phyloP scores from a whole-genome alignment of 345 rosid species.

The Lumnitzera racemosa region DNA sequence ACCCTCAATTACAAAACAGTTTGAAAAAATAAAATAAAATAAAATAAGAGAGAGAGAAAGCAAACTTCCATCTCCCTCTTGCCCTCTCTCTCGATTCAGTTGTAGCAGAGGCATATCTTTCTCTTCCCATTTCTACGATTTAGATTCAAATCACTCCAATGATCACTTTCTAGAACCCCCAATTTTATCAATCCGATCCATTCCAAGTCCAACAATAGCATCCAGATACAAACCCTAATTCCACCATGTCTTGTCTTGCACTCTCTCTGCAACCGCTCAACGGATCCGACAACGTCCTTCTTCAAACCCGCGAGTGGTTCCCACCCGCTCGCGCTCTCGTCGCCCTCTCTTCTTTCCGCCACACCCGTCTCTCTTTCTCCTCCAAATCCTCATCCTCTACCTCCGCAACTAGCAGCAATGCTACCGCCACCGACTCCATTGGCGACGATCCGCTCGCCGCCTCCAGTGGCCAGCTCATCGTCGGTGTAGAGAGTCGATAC shows the following conservation, averaged over 20 bases:
- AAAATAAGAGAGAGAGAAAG: too few relatives aligned
- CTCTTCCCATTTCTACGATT: too few relatives aligned
- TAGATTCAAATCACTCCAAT: too few relatives aligned
- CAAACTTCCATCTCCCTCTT: too few relatives aligned
- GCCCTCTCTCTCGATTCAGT: too few relatives aligned
- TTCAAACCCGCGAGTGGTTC: conserved; percentile 93
- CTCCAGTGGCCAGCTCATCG: conserved; percentile 91
- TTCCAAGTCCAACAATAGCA: too few relatives aligned
- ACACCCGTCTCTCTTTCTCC: conserved; percentile 72
- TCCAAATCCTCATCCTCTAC: conserved; percentile 26
- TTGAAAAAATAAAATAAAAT: too few relatives aligned
- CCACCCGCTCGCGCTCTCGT: conserved; percentile 89
- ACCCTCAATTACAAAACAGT: too few relatives aligned
- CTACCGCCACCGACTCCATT: conserved; percentile 28
- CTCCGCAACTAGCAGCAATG: conserved; percentile 21
- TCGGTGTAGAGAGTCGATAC: conserved; percentile 93
- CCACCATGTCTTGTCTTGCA: conserved; percentile 72
- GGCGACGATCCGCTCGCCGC: conserved; percentile 98
- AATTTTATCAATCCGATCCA: too few relatives aligned
- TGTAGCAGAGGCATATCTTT: too few relatives aligned
- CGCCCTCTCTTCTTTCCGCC: conserved; percentile 92
- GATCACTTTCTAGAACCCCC: too few relatives aligned
- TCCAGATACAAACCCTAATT: conserved; percentile 9
- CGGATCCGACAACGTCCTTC: conserved; percentile 70
- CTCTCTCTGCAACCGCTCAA: conserved; percentile 83